Base-by-base conservation (phyloP, 768 basidiomycete species). In the Lyophyllum decastes region DNA sequence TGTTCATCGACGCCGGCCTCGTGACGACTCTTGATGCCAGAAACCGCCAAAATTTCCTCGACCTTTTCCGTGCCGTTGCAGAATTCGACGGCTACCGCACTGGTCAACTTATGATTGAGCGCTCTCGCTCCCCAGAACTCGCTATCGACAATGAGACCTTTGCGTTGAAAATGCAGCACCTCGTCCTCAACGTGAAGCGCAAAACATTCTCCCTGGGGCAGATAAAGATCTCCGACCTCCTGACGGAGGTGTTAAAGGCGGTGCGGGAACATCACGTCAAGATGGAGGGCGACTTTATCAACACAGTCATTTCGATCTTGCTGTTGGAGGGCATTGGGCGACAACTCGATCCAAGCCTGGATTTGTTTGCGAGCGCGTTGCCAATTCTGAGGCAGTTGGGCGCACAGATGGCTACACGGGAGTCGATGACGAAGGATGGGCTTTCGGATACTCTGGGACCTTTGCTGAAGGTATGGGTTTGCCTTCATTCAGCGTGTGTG, bases 211-310 rank as follows among this genome's bases (percentile, higher is more conserved):
- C 92, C 24, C 84, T 99, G 4, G 95, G 93, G n/a, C 88, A 94
- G 71, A 94, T 99, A 75, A 94, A 92, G 71, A 97, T 99, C 54
- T 89, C 92, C 26, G 95, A 98, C 70, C 85, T 99, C 59, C 76
- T 98, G 27, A 90, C 84, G 3, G 91, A 96, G 61, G 97, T 98
- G 8, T 76, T 99, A 49, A 87, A 77, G 64, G 85, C 88, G 33
- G 95, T 99, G 3, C 79, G 95, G 57, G 80, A 83, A 62, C 95
- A 98, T 71, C 96, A 97, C 68, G 97, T 98, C 61, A 98, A 94
- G 78, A 92, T 99, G 88, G 96, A 99, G 75, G 94, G 89, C 14
- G 97, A 98, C 71, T 99, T 99, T 69, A 88, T 98, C 68, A 99
- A 99, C 73, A 98, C 97, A 0, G 94, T 99, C 58, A 90, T 99